Conservation (phyloP, 2,329 filamentous ascomycete genomes). For the Fusarium vanettenii region DNA sequence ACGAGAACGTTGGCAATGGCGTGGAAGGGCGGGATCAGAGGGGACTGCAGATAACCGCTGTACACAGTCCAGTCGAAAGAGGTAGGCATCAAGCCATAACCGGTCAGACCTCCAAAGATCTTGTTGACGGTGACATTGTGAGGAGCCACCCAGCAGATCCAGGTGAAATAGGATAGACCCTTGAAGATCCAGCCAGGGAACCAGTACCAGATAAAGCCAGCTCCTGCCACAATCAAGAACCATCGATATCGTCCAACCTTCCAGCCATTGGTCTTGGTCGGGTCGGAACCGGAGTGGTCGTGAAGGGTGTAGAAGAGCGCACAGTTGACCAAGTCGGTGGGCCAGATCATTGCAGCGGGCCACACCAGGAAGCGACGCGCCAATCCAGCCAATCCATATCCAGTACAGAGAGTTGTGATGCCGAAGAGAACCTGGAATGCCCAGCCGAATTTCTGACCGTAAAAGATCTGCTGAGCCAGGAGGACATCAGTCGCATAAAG, state of each 20-base stretch:
- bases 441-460: slow-evolving; percentile 65
- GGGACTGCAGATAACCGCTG: slow-evolving; percentile 61
- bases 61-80: slow-evolving; percentile 66
- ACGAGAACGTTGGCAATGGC: slow-evolving; percentile 67
- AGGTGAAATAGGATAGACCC: slow-evolving; percentile 71
- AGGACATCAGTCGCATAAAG: slow-evolving; percentile 67
- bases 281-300: slow-evolving; percentile 59
- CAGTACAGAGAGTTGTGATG: slow-evolving; percentile 66
- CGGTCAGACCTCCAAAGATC: slow-evolving; percentile 69
- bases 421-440: slow-evolving; percentile 66
- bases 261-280: slow-evolving; percentile 69
- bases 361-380: slow-evolving; percentile 64
- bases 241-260: slow-evolving; percentile 71
- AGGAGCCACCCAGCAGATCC: slow-evolving; percentile 71
- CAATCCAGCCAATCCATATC: slow-evolving; percentile 68
- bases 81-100: slow-evolving; percentile 69
- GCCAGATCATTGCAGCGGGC: slow-evolving; percentile 70
- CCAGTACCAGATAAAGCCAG: slow-evolving; percentile 68
- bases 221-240: slow-evolving; percentile 68
- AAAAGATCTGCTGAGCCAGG: slow-evolving; percentile 65
- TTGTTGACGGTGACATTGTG: slow-evolving; percentile 71
- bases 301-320: slow-evolving; percentile 63
- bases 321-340: slow-evolving; percentile 64
- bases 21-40: slow-evolving; percentile 64
- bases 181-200: slow-evolving; percentile 73